Evolutionary conservation across 2,329 filamentous ascomycete species (phyloP).

Genomic region (Lachnellula hyalina): DNA sequence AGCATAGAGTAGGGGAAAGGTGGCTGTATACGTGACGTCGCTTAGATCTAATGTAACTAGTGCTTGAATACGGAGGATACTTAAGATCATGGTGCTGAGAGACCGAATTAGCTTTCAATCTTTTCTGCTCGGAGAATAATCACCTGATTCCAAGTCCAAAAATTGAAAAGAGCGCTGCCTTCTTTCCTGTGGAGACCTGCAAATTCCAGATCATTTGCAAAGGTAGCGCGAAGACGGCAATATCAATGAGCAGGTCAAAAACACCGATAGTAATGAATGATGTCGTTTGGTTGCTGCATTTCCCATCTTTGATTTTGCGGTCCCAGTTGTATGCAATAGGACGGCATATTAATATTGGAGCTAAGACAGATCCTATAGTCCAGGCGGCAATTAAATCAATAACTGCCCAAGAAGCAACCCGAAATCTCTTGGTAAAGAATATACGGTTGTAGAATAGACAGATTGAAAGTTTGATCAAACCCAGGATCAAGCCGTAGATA

Average conservation of each 20-base stretch:
- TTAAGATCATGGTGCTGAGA: conserved; percentile 3
- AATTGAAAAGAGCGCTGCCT: conserved; percentile 1
- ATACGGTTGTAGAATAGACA: conserved; percentile 7
- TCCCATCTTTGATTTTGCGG: not conserved
- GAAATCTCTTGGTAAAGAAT: conserved; percentile 3
- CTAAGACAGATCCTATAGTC: not conserved
- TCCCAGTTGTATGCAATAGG: conserved; percentile 6
- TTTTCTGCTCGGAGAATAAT: not conserved
- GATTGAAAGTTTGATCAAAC: conserved; percentile 28
- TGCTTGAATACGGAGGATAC: conserved; percentile 1
- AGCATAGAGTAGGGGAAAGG: conserved; percentile 1
- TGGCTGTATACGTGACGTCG: conserved; percentile 3
- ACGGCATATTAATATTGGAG: not conserved
- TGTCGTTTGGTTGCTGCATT: conserved; percentile 1
- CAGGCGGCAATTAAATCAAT: conserved; percentile 2
- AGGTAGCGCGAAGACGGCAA: conserved; percentile 32
- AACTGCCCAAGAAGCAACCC: not conserved
- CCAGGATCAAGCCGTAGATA: not conserved
- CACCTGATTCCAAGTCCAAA: conserved; percentile 8
- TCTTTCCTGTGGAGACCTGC: conserved; percentile 21
- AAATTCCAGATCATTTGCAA: conserved; percentile 33
- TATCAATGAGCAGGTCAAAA: conserved; percentile 1
- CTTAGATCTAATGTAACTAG: not conserved
- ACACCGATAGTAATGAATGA: conserved; percentile 13
- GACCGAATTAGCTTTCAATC: not conserved